A percentile compares a stretch with the other conserved stretches of the same genome.
Conservation (phyloP, 140 eudicot species). For the Flaveria floridana region DNA sequence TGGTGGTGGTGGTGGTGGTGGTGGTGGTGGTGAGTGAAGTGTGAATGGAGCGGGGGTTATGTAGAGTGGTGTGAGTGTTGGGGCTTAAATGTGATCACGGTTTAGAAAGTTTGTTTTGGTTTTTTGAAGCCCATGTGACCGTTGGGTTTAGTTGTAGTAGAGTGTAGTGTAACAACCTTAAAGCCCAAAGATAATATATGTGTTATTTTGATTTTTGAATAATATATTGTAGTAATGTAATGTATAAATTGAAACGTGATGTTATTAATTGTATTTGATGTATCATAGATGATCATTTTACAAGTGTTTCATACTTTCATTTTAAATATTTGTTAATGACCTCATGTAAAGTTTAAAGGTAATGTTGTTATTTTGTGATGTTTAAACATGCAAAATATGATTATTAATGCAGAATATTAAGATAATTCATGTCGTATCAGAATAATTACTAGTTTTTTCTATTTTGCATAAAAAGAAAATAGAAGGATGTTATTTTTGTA, state of each 20-base stretch:
- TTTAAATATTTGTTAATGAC: too few species aligned
- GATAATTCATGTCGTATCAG: too few species aligned
- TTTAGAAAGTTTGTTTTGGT: conserved; percentile 36
- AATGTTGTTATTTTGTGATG: too few species aligned
- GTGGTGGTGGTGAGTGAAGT: conserved; percentile 32
- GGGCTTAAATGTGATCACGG: conserved; percentile 75
- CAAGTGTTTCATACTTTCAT: too few species aligned
- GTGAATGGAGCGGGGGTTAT: conserved; percentile 66
- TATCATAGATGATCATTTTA: too few species aligned
- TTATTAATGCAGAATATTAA: too few species aligned
- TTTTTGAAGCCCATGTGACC: conserved; percentile 69
- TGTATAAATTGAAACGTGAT: neutral
- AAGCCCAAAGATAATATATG: conserved; percentile 27
- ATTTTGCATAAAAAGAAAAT: too few species aligned
- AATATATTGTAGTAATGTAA: neutral
- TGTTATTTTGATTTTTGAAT: neutral
- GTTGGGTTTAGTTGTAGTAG: conserved; percentile 40
- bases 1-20: conserved; percentile 31
- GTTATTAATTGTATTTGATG: too few species aligned
- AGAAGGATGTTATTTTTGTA: too few species aligned
- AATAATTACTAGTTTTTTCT: too few species aligned
- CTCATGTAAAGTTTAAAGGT: too few species aligned
- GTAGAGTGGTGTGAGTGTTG: conserved; percentile 35
- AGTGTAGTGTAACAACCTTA: conserved; percentile 28
- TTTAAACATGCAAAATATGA: too few species aligned